Percentiles rank a stretch among this genome's conserved stretches.
phyloP scores from a whole-genome alignment of 83 land plant species.

The Thuja plicata region DNA sequence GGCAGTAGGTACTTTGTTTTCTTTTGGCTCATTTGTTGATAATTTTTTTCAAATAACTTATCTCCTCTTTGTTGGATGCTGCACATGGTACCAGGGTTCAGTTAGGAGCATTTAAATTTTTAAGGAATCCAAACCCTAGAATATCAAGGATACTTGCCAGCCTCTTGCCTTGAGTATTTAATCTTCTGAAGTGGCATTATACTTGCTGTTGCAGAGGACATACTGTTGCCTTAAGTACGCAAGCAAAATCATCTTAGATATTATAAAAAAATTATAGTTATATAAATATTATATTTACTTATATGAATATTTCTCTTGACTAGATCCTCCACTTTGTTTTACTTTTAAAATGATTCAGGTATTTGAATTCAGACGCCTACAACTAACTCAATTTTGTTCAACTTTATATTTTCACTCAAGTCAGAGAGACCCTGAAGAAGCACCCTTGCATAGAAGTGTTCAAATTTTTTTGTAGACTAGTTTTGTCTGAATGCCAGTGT shows the following conservation, averaged over 20 bases:
- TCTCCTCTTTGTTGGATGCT: not conserved
- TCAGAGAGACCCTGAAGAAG: not conserved
- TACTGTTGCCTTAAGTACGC: not conserved
- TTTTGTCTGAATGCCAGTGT: not conserved
- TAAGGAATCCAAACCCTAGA: not conserved
- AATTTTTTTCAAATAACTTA: not conserved
- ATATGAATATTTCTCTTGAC: not conserved
- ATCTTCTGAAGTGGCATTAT: not conserved
- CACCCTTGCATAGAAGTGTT: not conserved
- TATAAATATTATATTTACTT: not conserved
- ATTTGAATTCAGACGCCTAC: not conserved
- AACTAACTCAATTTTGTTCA: not conserved
- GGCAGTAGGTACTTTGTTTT: slow-evolving; percentile 51
- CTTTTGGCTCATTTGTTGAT: not conserved
- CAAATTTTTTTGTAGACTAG: not conserved
- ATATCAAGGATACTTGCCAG: not conserved
- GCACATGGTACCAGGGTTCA: not conserved
- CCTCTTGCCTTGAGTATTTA: not conserved
- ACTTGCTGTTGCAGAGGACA: not conserved
- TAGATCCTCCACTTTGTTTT: not conserved
- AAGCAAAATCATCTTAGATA: not conserved
- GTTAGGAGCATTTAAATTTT: not conserved
- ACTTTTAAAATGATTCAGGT: not conserved
- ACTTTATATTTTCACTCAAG: not conserved
- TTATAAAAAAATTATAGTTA: not conserved